Percentiles rank a stretch among this genome's conserved stretches.
Evolutionary conservation across 352 stramenopile species (phyloP).

Genomic region (Thraustochytrium aureum): DNA sequence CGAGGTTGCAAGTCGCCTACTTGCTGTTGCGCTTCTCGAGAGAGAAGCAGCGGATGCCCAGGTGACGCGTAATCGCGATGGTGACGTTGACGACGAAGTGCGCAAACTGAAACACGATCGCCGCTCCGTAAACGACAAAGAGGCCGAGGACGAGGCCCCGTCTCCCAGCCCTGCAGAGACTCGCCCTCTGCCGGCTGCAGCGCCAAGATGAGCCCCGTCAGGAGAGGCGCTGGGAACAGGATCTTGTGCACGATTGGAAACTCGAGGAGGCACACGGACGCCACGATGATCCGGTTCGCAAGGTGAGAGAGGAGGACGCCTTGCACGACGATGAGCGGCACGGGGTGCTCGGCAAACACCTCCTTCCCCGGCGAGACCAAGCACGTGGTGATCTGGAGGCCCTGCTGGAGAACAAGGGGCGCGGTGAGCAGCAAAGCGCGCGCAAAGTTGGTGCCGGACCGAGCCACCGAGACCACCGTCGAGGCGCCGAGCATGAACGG

Average conservation of each 20-base stretch:
- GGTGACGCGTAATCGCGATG: constrained; percentile 21
- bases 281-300: constrained; percentile 51
- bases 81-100: constrained; percentile 51
- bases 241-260: constrained; percentile 22
- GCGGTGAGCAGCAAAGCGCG: constrained; percentile 8
- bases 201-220: neutral
- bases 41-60: constrained; percentile 40
- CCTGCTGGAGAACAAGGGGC: constrained; percentile 34
- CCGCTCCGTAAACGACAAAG: constrained; percentile 5
- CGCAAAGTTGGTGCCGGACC: constrained; percentile 27
- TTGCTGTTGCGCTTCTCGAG: constrained; percentile 7
- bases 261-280: constrained; percentile 47
- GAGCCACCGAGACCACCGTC: neutral
- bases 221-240: constrained; percentile 22
- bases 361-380: neutral
- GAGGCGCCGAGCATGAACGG: constrained; percentile 17
- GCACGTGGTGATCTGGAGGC: neutral
- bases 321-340: constrained; percentile 31
- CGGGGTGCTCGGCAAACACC: constrained; percentile 26
- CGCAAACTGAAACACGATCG: constrained; percentile 18
- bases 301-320: constrained; percentile 47
- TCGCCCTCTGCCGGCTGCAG: neutral
- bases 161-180: neutral
- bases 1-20: too few species aligned
- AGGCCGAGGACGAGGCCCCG: neutral